Base-by-base conservation (phyloP, 495 filamentous ascomycete species). In the Penicillium turbatum region DNA sequence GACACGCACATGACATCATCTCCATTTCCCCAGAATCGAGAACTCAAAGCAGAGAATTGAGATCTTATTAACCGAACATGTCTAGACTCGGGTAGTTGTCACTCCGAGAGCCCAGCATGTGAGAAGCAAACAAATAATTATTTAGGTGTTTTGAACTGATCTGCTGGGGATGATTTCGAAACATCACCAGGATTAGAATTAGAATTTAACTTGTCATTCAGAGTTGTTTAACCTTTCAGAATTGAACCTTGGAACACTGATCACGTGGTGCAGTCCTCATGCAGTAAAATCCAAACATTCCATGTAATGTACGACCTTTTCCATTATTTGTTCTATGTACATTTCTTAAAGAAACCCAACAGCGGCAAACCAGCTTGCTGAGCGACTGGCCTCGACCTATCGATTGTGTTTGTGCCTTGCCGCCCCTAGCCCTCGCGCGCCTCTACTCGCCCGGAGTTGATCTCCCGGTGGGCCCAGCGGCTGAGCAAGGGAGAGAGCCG, bases 361-460 rank as follows among this genome's bases (percentile, higher is more conserved):
- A 56, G 71, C 69, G 71, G 62, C 57, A 64, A 70, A 48, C 31
- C 30, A 19, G 34, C 36, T 46, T 53, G 29, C 21, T 48, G 32
- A 37, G 37, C 49, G 30, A 34, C 27, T 15, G 30, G 30, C 27
- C 49, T 51, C 30, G 49, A 27, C 53, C 61, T 65, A 51, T 65
- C 53, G 45, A 57, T 63, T 62, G 52, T 65, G 61, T 42, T 4
- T 61, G 52, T 55, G 59, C 56, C 55, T 73, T 71, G 69, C 61
- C 69, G 69, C 71, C 63, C 56, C 55, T 46, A 54, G 42, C 41
- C 34, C 53, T 63, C 54, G 55, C 56, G 60, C 59, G 38, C 32
- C 45, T 37, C 48, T 48, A 48, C 40, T 60, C 56, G 48, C 50
- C 39, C 57, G 51, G 54, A 64, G 53, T 64, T 42, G 40, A 54